Evolutionary conservation across 2,329 filamentous ascomycete species (phyloP), one percentile per base, ranked within the genome.

Genomic region (Hypocrella siamensis): DNA sequence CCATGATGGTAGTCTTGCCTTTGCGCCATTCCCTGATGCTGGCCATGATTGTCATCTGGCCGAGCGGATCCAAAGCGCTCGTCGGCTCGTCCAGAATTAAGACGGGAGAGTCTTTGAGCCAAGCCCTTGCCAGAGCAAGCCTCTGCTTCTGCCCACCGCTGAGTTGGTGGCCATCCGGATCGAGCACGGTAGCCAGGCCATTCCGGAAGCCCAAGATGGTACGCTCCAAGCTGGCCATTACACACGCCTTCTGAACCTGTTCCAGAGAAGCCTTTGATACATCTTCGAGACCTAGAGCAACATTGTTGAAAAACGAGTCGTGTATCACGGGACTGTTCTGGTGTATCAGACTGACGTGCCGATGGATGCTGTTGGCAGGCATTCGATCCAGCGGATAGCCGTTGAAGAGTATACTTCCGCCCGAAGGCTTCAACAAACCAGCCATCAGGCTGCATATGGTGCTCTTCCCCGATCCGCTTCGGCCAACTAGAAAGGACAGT

Each of bases 401-500:
- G 44, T 93, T 84, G 8, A 96, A 57, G 0, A 65, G 48, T 12
- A 94, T 75, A 0, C 67, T 52, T 0, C 86, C 88, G 0, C 57
- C 57, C 0, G 57, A 52, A 0, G 81, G 71, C 6, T 70, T 60
- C 46, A 94, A 93, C 42, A 92, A 80, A 10, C 76, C 71, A 31
- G 85, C 63, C 1, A 96, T 62, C 1, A 96, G 63, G 46, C 83
- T 84, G 1, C 79, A 76, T 2, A 96, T 47, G 0, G 88, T 96
- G 42, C 84, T 93, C 52, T 96, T 96, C 0, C 88, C 88, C 2
- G 83, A 93, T 1, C 90, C 90, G 45, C 84, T 93, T 44, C 67
- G 70, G 0, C 88, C 90, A 31, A 94, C 71, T 3, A 96, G 63
- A 45, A 90, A 94, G 0, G 75, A 83, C 3, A 78, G 73, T 38